Conservation (phyloP, 495 filamentous ascomycete genomes). For the Xylaria scruposa region DNA sequence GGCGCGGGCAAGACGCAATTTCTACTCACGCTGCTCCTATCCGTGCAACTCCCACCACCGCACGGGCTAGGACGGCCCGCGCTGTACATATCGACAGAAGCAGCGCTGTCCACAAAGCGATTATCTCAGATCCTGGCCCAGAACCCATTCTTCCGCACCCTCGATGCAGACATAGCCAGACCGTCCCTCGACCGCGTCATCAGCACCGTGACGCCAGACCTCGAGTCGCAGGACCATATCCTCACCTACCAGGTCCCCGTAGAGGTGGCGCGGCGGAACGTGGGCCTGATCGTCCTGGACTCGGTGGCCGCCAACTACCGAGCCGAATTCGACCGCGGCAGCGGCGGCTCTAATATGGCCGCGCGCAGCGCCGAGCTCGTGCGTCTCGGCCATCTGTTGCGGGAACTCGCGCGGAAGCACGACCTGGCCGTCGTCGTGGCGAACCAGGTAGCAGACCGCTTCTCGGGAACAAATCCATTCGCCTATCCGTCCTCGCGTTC, state of each 20-base stretch:
- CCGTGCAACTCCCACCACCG: constrained; percentile 78
- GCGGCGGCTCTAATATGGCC: constrained; percentile 60
- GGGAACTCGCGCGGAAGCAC: constrained; percentile 73
- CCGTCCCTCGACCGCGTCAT: constrained; percentile 76
- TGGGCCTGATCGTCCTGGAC: constrained; percentile 86
- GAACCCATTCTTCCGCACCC: constrained; percentile 65
- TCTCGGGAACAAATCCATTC: constrained; percentile 47
- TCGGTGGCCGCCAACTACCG: constrained; percentile 94
- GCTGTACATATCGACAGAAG: constrained; percentile 96
- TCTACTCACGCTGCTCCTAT: constrained; percentile 80
- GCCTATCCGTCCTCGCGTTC: constrained; percentile 15
- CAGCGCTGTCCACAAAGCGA: constrained; percentile 78
- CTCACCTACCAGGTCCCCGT: constrained; percentile 89
- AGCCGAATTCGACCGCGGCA: constrained; percentile 74
- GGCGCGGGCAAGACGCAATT: constrained; percentile 97
- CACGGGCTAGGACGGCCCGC: constrained; percentile 71
- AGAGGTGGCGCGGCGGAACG: constrained; percentile 72
- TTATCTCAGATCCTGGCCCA: constrained; percentile 76
- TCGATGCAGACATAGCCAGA: constrained; percentile 48
- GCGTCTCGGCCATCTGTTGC: constrained; percentile 75
- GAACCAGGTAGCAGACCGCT: constrained; percentile 95
- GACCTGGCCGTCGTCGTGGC: constrained; percentile 86
- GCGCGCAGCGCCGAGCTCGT: constrained; percentile 72
- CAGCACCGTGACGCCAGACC: constrained; percentile 84
- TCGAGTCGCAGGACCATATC: constrained; percentile 96